Evolutionary conservation across 352 stramenopile species (phyloP).

Genomic region (Pythium plurisporium): DNA sequence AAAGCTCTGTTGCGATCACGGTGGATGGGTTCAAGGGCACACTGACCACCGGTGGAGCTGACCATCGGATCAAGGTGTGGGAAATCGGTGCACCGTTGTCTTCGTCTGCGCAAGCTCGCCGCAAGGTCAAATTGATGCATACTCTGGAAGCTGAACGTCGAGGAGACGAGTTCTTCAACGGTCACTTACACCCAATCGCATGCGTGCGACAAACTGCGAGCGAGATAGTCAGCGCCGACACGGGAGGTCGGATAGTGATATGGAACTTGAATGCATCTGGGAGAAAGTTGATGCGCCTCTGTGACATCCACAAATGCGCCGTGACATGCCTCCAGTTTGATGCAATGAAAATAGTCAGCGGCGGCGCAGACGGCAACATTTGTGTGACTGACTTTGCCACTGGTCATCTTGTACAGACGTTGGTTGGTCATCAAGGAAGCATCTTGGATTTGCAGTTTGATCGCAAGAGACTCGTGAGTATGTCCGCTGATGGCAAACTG

Average conservation of each 20-base stretch:
- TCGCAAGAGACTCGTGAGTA: constrained; percentile 57
- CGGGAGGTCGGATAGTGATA: constrained; percentile 48
- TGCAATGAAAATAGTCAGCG: constrained; percentile 67
- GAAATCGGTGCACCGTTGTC: constrained; percentile 23
- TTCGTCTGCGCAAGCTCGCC: constrained; percentile 22
- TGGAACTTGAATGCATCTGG: constrained; percentile 67
- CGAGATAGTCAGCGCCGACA: constrained; percentile 73
- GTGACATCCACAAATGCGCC: constrained; percentile 44
- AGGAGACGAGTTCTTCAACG: constrained; percentile 43
- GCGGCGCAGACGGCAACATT: constrained; percentile 42
- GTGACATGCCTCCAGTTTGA: constrained; percentile 76
- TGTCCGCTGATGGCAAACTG: constrained; percentile 51
- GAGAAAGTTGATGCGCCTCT: constrained; percentile 53
- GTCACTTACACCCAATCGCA: constrained; percentile 48
- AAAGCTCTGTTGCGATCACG: constrained; percentile 41
- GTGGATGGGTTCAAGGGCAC: constrained; percentile 40
- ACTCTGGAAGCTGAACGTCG: constrained; percentile 36
- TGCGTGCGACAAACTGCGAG: constrained; percentile 56
- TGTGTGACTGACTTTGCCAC: constrained; percentile 76
- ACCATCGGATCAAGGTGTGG: constrained; percentile 69
- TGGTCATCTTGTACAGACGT: constrained; percentile 58
- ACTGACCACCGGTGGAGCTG: constrained; percentile 50
- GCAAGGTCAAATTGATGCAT: constrained; percentile 29
- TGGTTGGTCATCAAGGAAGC: constrained; percentile 39
- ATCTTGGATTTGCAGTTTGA: constrained; percentile 76